Evolutionary conservation across 352 stramenopile genomes (phyloP).

Genomic region (Globisporangium acanthophoron): DNA sequence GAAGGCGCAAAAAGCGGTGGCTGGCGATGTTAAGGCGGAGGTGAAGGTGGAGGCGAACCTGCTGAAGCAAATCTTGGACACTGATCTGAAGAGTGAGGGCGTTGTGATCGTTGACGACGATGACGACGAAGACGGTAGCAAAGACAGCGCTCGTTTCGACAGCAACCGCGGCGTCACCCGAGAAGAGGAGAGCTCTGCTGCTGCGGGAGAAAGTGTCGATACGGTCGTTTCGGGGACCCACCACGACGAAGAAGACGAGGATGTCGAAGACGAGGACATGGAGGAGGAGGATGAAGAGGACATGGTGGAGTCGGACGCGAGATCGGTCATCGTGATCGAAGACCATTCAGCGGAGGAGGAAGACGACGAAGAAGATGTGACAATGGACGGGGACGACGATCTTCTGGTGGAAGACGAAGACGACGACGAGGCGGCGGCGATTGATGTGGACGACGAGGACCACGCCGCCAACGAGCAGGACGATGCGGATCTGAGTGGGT

Average conservation of each 20-base stretch:
- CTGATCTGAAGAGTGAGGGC: slow-evolving; percentile 33
- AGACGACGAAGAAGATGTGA: slow-evolving; percentile 11
- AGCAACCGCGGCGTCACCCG: not conserved
- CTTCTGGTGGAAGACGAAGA: slow-evolving; percentile 30
- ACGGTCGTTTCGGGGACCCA: not conserved
- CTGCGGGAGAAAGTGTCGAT: not conserved
- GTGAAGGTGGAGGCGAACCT: slow-evolving; percentile 33
- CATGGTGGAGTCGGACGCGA: slow-evolving; percentile 7
- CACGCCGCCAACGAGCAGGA: slow-evolving; percentile 10
- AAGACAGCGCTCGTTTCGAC: not conserved
- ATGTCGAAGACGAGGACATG: slow-evolving; percentile 20
- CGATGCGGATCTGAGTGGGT: slow-evolving; percentile 11
- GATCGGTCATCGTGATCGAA: slow-evolving; percentile 13
- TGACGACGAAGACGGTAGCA: slow-evolving; percentile 18
- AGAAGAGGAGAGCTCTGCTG: not conserved
- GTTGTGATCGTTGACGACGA: slow-evolving; percentile 63
- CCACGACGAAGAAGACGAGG: slow-evolving; percentile 18
- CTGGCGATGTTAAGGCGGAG: slow-evolving; percentile 10
- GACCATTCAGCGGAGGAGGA: slow-evolving; percentile 12
- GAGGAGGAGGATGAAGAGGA: slow-evolving; percentile 29
- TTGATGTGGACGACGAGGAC: slow-evolving; percentile 36
- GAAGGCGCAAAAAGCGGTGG: slow-evolving; percentile 7
- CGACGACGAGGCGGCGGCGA: slow-evolving; percentile 18
- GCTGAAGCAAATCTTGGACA: slow-evolving; percentile 45
- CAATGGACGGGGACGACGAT: slow-evolving; percentile 27